Base-by-base conservation (phyloP, 192 early-diverging fungal genomes). In the Rhizophagus clarus region DNA sequence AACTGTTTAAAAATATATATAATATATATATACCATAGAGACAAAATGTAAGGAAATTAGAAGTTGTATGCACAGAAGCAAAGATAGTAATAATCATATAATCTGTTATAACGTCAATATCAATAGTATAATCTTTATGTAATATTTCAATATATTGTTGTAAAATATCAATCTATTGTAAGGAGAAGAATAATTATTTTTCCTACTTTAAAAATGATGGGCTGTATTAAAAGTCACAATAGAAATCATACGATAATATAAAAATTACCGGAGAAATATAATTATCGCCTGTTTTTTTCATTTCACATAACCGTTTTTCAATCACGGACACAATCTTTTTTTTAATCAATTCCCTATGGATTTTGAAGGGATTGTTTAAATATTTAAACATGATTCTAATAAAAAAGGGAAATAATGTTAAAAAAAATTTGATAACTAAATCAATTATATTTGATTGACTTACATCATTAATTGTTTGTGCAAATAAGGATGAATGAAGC, bases 1-100 rank as follows among this genome's bases (percentile, higher is more conserved):
- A 12, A 51, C 12, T 32, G 32, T 28, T 17, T 61, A 0, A 60
- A 51, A 20, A 31, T 32, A 8, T 45, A 24, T 26, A 61, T n/a
- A n/a, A n/a, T n/a, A 32, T n/a, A 61, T 37, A 75, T 10, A n/a
- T 32, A 75, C 74, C 74, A 20, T 75, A 6, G 14, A 75, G 56
- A 11, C 4, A 7, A 22, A 7, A 24, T 3, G 2, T 61, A 31
- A 75, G 5, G 61, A 4, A 26, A 14, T 17, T 9, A 9, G 49
- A 42, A 20, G 74, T 75, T 26, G 60, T 61, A 20, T 75, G 60
- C n/a, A 75, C 40, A 11, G 74, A 26, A 32, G 49, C 32, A 51
- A 51, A 75, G 61, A 75, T 61, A 9, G 26, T 6, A 28, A 12
- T 0, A 22, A 75, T n/a, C 7, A 75, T 11, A 75, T 61, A 24